Conservation (phyloP, 2,329 filamentous ascomycete genomes). For the Periconia macrospinosa region DNA sequence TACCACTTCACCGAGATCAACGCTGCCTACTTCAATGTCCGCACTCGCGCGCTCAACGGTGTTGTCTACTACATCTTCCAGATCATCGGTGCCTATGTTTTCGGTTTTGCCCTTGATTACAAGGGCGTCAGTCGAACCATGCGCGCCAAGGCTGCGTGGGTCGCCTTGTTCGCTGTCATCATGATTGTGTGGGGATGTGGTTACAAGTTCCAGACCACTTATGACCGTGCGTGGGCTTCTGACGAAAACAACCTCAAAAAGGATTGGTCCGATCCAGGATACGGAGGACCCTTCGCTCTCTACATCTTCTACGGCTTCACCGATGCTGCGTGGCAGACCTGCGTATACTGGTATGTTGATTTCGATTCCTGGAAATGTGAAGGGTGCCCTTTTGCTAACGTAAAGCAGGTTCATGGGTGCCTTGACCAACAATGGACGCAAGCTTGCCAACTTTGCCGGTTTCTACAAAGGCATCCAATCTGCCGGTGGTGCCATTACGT, state of each 20-base stretch:
- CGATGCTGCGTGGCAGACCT: constrained; percentile 88
- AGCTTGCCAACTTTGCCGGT: constrained; percentile 87
- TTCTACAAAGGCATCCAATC: constrained; percentile 92
- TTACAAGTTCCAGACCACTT: constrained; percentile 71
- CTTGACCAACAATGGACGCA: constrained; percentile 88
- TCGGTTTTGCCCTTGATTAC: constrained; percentile 71
- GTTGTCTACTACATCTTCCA: constrained; percentile 79
- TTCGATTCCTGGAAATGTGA: neutral
- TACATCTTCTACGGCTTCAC: constrained; percentile 91
- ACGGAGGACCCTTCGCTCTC: constrained; percentile 79
- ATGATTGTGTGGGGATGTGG: constrained; percentile 83
- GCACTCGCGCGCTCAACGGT: constrained; percentile 76
- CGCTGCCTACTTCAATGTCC: constrained; percentile 69
- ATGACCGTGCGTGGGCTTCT: constrained; percentile 48
- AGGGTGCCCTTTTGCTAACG: constrained; percentile 7
- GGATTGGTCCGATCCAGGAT: constrained; percentile 71
- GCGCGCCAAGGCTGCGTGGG: constrained; percentile 67
- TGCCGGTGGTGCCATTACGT: constrained; percentile 78
- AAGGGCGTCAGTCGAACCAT: constrained; percentile 61
- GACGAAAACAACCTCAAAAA: constrained; percentile 38
- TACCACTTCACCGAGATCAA: constrained; percentile 80
- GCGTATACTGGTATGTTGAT: constrained; percentile 75
- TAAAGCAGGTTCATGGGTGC: constrained; percentile 79
- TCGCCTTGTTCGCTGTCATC: constrained; percentile 67
- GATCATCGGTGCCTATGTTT: constrained; percentile 73